Evolutionary conservation across 306 rosid species (phyloP).

Genomic region (Neltuma alba): DNA sequence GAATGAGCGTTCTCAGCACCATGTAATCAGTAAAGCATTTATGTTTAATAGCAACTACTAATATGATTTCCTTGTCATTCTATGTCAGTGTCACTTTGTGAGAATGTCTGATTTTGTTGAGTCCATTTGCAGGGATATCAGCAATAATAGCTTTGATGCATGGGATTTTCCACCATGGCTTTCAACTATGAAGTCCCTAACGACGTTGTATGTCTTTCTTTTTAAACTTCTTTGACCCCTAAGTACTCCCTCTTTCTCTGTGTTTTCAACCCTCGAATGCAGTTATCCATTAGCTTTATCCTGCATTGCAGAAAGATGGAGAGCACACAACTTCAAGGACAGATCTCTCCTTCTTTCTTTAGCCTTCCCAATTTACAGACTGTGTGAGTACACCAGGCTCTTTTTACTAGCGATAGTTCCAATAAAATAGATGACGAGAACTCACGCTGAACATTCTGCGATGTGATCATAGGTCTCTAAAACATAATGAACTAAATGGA

Average conservation of each 20-base stretch:
- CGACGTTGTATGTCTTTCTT: slow-evolving; percentile 60
- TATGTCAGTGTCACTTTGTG: background rate
- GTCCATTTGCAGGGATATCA: slow-evolving; percentile 49
- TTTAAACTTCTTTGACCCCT: slow-evolving; percentile 25
- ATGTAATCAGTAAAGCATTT: slow-evolving; percentile 50
- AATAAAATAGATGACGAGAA: background rate
- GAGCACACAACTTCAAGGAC: slow-evolving; percentile 50
- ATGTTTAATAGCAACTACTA: slow-evolving; percentile 1
- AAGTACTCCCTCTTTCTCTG: background rate
- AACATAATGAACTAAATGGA: slow-evolving; percentile 32
- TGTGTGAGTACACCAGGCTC: slow-evolving; percentile 50
- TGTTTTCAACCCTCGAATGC: slow-evolving; percentile 4
- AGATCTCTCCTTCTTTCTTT: slow-evolving; percentile 49
- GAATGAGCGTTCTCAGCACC: slow-evolving; percentile 49
- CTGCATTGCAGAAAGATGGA: slow-evolving; percentile 54
- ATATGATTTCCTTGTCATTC: background rate
- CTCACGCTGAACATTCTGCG: slow-evolving; percentile 21
- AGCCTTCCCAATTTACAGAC: slow-evolving; percentile 44
- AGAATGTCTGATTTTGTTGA: slow-evolving; percentile 17
- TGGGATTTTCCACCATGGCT: slow-evolving; percentile 58
- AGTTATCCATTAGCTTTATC: slow-evolving; percentile 21
- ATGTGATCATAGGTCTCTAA: slow-evolving; percentile 36
- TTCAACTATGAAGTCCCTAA: slow-evolving; percentile 44
- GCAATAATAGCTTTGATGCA: slow-evolving; percentile 56
- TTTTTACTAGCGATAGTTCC: slow-evolving; percentile 17